phyloP scores from a whole-genome alignment of 495 filamentous ascomycete genomes.

The Copromyces sp. region DNA sequence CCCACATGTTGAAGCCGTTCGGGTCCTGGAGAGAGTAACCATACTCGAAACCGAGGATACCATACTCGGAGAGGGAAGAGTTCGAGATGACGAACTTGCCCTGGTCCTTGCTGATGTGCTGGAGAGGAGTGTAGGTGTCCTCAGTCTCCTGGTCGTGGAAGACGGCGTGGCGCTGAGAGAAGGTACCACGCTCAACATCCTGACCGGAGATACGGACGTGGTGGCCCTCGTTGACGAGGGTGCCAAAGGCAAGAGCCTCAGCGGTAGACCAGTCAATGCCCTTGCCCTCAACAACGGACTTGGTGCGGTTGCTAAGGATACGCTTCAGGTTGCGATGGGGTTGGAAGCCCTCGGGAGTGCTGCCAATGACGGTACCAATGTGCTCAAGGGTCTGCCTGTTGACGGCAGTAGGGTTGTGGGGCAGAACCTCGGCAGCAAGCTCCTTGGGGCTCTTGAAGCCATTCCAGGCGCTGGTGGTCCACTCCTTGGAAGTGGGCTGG shows the following conservation, averaged over 20 bases:
- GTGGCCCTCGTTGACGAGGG: slow-evolving; percentile 81
- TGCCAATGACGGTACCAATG: slow-evolving; percentile 67
- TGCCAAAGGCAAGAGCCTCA: slow-evolving; percentile 91
- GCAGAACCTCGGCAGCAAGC: slow-evolving; percentile 85
- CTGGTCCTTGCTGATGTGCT: slow-evolving; percentile 80
- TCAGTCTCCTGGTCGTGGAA: slow-evolving; percentile 95
- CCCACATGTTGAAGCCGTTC: slow-evolving; percentile 96
- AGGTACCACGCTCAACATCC: slow-evolving; percentile 98
- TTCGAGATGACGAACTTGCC: slow-evolving; percentile 93
- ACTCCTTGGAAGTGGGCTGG: slow-evolving; percentile 91
- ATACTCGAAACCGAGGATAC: slow-evolving; percentile 94
- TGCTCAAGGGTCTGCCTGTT: slow-evolving; percentile 57
- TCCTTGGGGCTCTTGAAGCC: slow-evolving; percentile 98
- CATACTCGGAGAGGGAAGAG: slow-evolving; percentile 93
- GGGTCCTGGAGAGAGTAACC: slow-evolving; percentile 96
- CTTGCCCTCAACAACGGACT: slow-evolving; percentile 86
- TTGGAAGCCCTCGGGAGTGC: slow-evolving; percentile 71
- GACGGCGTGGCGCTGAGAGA: slow-evolving; percentile 95
- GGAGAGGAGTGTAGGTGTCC: slow-evolving; percentile 82
- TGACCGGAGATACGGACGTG: slow-evolving; percentile 96
- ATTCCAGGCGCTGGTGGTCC: slow-evolving; percentile 98
- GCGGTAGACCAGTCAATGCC: slow-evolving; percentile 96
- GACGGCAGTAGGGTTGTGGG: slow-evolving; percentile 82
- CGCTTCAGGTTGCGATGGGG: slow-evolving; percentile 94
- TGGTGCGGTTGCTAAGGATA: slow-evolving; percentile 81